Conservation (phyloP, 805 yeast species). For the Spathaspora girioi region DNA sequence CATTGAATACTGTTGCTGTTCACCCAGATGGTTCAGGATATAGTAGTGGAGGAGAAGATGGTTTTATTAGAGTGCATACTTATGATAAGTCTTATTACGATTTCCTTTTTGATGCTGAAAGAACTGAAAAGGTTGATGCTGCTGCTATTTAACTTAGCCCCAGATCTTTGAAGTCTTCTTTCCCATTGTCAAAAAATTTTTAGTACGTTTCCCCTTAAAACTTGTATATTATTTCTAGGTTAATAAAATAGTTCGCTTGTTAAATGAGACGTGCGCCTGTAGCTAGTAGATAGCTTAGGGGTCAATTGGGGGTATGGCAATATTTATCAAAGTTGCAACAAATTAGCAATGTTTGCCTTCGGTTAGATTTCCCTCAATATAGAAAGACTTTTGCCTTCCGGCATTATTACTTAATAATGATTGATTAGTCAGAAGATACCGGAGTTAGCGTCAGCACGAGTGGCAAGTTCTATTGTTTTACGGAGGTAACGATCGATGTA, state of each 20-base stretch:
- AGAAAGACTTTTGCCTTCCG: no score
- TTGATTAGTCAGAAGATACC: neutral
- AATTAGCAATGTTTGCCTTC: neutral
- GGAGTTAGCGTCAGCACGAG: neutral
- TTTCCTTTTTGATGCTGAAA: constrained; percentile 88
- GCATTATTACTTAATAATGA: no score
- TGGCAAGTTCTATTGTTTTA: neutral
- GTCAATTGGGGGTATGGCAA: neutral
- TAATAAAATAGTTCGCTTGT: neutral
- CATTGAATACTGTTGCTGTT: constrained; percentile 87
- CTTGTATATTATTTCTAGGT: constrained; percentile 1
- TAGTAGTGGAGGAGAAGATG: constrained; percentile 99
- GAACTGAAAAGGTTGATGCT: constrained; percentile 57
- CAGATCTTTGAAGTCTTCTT: neutral
- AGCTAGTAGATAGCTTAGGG: no score
- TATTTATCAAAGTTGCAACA: neutral
- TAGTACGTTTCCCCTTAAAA: neutral
- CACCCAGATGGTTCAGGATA: constrained; percentile 92
- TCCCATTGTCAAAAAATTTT: neutral
- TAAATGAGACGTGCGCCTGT: neutral
- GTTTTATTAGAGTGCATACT: constrained; percentile 89
- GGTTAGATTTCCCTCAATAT: no score
- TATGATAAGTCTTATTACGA: constrained; percentile 92
- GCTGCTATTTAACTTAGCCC: constrained; percentile 15
- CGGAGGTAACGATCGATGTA: neutral